phyloP scores from a whole-genome alignment of 768 basidiomycete species.

The Tubosaeta sp. region DNA sequence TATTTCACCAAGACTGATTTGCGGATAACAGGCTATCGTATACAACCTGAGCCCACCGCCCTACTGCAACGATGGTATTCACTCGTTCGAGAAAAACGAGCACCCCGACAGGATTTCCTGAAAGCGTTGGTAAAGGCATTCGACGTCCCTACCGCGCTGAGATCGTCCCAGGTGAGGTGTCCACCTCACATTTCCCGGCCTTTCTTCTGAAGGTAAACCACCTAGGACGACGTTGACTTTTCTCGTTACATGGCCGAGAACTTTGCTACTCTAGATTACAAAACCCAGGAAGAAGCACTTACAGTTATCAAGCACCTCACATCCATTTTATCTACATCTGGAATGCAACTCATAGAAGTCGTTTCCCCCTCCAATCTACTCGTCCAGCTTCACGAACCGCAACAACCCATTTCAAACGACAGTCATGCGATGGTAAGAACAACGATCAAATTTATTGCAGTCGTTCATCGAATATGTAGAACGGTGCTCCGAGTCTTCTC shows the following conservation, averaged over 20 bases:
- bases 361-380: conserved; percentile 69
- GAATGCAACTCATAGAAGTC: conserved; percentile 75
- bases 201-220: neutral
- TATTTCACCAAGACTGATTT: neutral
- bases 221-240: conserved; percentile 79
- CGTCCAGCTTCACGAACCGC: conserved; percentile 47
- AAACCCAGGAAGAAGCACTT: conserved; percentile 89
- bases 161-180: conserved; percentile 51
- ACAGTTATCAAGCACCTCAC: conserved; percentile 81
- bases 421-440: conserved; percentile 4
- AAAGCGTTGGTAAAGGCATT: conserved; percentile 79
- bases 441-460: neutral
- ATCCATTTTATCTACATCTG: conserved; percentile 68
- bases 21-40: conserved; percentile 53
- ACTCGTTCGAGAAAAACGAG: conserved; percentile 88
- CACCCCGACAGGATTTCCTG: conserved; percentile 80
- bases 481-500: neutral
- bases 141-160: conserved; percentile 58
- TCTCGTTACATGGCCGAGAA: conserved; percentile 94
- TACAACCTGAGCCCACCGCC: conserved; percentile 62
- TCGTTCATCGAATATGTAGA: conserved; percentile 1
- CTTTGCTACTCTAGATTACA: conserved; percentile 88
- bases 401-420: conserved; percentile 2
- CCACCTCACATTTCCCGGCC: too few relatives aligned
- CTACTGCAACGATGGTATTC: conserved; percentile 88